A percentile compares a stretch with the other conserved stretches of the same genome.
Conservation (phyloP, 2,329 filamentous ascomycete genomes). For the Fusarium foetens region DNA sequence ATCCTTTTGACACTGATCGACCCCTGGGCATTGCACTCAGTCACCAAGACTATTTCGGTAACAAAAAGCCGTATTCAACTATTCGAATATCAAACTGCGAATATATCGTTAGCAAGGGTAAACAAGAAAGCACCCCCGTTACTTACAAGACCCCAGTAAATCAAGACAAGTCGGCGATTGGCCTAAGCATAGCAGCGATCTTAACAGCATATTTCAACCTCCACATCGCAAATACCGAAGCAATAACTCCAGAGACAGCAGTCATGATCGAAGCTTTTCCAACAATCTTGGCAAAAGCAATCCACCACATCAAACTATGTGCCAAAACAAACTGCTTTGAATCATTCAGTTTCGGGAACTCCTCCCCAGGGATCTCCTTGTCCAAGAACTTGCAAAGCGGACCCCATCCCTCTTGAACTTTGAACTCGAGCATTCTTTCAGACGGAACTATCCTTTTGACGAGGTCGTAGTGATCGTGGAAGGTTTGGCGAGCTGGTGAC, state of each 20-base stretch:
- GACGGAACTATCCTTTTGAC: constrained; percentile 1
- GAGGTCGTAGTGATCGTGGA: constrained; percentile 9
- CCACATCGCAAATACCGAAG: constrained; percentile 28
- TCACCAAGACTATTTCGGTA: neutral
- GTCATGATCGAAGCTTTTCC: constrained; percentile 11
- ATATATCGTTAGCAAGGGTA: accelerated
- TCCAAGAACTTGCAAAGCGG: constrained; percentile 28
- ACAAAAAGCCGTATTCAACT: neutral
- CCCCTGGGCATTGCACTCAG: neutral
- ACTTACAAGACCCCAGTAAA: neutral
- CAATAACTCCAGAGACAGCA: constrained; percentile 11
- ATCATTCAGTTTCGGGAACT: constrained; percentile 24
- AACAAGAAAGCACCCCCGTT: neutral
- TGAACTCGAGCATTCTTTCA: constrained; percentile 13
- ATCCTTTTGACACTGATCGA: no score
- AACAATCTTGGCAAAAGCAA: constrained; percentile 29
- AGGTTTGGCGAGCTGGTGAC: constrained; percentile 18
- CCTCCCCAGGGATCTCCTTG: neutral
- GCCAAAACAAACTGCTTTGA: constrained; percentile 25
- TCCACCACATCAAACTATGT: constrained; percentile 34
- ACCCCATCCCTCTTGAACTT: constrained; percentile 21
- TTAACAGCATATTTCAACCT: constrained; percentile 1
- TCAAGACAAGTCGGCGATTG: constrained; percentile 1
- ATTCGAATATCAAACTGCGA: neutral
- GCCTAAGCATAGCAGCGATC: neutral